phyloP scores from a whole-genome alignment of 2,329 filamentous ascomycete species.

The Scopulariopsis brevicaulis region DNA sequence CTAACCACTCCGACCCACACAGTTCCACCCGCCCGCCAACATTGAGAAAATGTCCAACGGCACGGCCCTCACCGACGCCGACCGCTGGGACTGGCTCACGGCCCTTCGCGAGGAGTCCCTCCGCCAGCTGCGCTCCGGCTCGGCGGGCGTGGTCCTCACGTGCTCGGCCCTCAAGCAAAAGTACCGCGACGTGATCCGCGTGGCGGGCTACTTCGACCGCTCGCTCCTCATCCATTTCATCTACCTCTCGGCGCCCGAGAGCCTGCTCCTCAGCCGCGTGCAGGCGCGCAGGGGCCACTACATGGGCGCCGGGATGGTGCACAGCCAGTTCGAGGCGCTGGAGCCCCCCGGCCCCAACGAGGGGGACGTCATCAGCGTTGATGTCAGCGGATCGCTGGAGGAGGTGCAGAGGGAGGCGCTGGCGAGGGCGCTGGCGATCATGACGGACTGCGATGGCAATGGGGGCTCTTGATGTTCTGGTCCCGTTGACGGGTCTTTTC shows the following conservation, averaged over 20 bases:
- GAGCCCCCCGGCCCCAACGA: slow-evolving; percentile 68
- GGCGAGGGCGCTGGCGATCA: slow-evolving; percentile 32
- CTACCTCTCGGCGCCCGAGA: slow-evolving; percentile 71
- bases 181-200: slow-evolving; percentile 85
- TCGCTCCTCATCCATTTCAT: slow-evolving; percentile 81
- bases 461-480: not conserved
- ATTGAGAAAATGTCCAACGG: slow-evolving; percentile 85
- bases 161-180: slow-evolving; percentile 95
- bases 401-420: slow-evolving; percentile 51
- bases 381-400: slow-evolving; percentile 48
- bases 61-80: slow-evolving; percentile 77
- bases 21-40: slow-evolving; percentile 70
- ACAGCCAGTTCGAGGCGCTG: slow-evolving; percentile 80
- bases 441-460: not conserved
- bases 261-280: slow-evolving; percentile 66
- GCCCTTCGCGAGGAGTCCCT: slow-evolving; percentile 59
- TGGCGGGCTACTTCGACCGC: slow-evolving; percentile 65
- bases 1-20: slow-evolving; percentile 9
- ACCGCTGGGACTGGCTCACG: slow-evolving; percentile 96
- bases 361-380: slow-evolving; percentile 59
- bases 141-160: slow-evolving; percentile 77
- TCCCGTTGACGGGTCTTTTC: no score
- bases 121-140: slow-evolving; percentile 40
- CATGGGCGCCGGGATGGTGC: slow-evolving; percentile 93
- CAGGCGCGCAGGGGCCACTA: slow-evolving; percentile 70